Base-by-base conservation (phyloP, 2,329 filamentous ascomycete species). In the Pseudocercospora crystallina region DNA sequence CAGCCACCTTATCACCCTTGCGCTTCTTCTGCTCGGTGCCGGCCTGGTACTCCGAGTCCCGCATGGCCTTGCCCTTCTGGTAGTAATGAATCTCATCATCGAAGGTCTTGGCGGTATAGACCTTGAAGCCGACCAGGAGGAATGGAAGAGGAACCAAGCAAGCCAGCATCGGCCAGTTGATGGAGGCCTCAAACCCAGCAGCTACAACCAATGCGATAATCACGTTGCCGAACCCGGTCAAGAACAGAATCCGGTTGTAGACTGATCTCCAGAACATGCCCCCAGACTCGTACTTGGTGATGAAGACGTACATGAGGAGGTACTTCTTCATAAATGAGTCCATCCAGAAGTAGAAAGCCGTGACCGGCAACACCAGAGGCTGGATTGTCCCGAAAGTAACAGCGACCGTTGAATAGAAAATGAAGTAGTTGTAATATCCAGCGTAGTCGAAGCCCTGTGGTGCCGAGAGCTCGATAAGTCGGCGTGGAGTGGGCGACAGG, bases 391-490 rank as follows among this genome's bases (percentile, higher is more conserved):
- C 84, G 65, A 94, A 96, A 63, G 85, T 90, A 12, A 99, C 77
- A 0, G 90, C 87, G 30, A 97, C 88, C 0, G 92, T 96, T 17
- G 87, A 79, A 73, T 97, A 99, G 73, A 89, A 99, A 29, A 97
- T 77, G 71, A 96, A 96, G 70, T 95, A 97, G 71, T 96, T 97
- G 80, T 96, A 99, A 73, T 97, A 97, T 61, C 84, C 90, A 51
- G 94, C 90, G 65, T 96, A 97, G 61, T 97, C 91, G 68, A 99
- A 96, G 0, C 89, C 78, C 2, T 89, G 91, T 1, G 94, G 94
- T 3, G 94, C 94, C 0, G 91, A 96, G 65, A 94, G 82, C 69
- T 96, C 89, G 60, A 97, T 97, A 60, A 94, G 77, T 69, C 96
- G 87, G 60, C 94, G 81, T 5, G 94, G 94, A 2, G 94, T 97